Evolutionary conservation across 2,329 filamentous ascomycete species (phyloP).

Genomic region (Lizonia empirigonia): DNA sequence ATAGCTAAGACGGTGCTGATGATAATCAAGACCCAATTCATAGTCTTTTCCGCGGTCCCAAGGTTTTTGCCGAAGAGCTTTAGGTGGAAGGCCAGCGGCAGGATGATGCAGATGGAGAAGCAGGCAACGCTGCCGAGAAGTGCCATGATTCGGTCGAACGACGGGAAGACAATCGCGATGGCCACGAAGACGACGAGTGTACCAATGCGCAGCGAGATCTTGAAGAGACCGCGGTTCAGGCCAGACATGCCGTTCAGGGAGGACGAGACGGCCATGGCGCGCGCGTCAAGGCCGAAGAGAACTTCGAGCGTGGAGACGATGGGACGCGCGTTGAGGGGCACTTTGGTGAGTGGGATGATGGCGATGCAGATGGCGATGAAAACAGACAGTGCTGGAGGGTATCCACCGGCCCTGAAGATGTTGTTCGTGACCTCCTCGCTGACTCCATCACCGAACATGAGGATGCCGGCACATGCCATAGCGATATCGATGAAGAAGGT

Average conservation of each 20-base stretch:
- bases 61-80: constrained; percentile 85
- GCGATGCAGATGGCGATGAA: constrained; percentile 85
- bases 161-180: constrained; percentile 75
- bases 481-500: constrained; percentile 81
- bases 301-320: constrained; percentile 87
- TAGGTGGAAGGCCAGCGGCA: constrained; percentile 87
- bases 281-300: constrained; percentile 71
- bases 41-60: constrained; percentile 62
- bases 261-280: constrained; percentile 57
- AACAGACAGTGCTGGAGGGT: constrained; percentile 74
- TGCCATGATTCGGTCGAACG: constrained; percentile 89
- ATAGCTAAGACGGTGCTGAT: constrained; percentile 72
- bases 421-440: constrained; percentile 90
- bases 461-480: constrained; percentile 80
- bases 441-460: constrained; percentile 95
- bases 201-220: constrained; percentile 66
- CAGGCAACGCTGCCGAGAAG: constrained; percentile 89
- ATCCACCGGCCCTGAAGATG: constrained; percentile 75
- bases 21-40: constrained; percentile 72
- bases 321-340: constrained; percentile 87
- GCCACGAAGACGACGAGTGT: constrained; percentile 74
- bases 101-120: constrained; percentile 91
- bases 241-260: constrained; percentile 60
- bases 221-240: constrained; percentile 63
- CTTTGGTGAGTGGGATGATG: constrained; percentile 93